A percentile compares a stretch with the other conserved stretches of the same genome.
Evolutionary conservation across 2,329 filamentous ascomycete genomes (phyloP).

Genomic region (Graphium sp.): DNA sequence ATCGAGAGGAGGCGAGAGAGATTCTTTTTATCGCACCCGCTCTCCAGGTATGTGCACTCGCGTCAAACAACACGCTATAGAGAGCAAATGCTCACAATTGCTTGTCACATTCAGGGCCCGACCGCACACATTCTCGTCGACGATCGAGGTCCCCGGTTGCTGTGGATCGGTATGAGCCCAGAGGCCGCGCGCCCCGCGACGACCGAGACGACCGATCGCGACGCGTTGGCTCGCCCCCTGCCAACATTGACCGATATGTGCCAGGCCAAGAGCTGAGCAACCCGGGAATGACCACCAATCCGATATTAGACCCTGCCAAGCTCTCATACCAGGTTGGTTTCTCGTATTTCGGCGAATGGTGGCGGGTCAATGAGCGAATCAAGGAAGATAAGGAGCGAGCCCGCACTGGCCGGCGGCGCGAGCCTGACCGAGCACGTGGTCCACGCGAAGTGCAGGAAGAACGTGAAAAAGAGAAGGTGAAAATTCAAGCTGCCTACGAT

Average conservation of each 20-base stretch:
- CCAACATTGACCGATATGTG: slow-evolving; percentile 73
- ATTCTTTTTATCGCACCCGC: slow-evolving; percentile 45
- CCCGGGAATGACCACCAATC: slow-evolving; percentile 36
- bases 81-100: background rate
- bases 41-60: slow-evolving; percentile 46
- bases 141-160: slow-evolving; percentile 53
- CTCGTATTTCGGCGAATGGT: slow-evolving; percentile 77
- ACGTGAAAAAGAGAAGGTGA: slow-evolving; percentile 60
- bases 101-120: slow-evolving; percentile 23
- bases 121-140: slow-evolving; percentile 39
- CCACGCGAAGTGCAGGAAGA: slow-evolving; percentile 54
- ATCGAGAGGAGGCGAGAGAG: slow-evolving; percentile 29
- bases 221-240: slow-evolving; percentile 42
- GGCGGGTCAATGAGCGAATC: slow-evolving; percentile 65
- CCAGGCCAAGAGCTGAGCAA: slow-evolving; percentile 48
- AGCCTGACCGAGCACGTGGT: slow-evolving; percentile 44
- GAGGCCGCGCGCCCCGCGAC: slow-evolving; percentile 30
- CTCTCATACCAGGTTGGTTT: slow-evolving; percentile 71
- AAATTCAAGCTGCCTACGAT: slow-evolving; percentile 57
- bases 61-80: background rate
- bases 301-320: slow-evolving; percentile 53
- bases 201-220: slow-evolving; percentile 39
- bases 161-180: slow-evolving; percentile 64
- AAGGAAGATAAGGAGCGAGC: slow-evolving; percentile 65
- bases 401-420: slow-evolving; percentile 51